These are phyloP conservation scores for Yamadazyma friedrichii DNA, from an alignment of 1,139 yeast genomes.

Conservation along the genomic window DNA sequence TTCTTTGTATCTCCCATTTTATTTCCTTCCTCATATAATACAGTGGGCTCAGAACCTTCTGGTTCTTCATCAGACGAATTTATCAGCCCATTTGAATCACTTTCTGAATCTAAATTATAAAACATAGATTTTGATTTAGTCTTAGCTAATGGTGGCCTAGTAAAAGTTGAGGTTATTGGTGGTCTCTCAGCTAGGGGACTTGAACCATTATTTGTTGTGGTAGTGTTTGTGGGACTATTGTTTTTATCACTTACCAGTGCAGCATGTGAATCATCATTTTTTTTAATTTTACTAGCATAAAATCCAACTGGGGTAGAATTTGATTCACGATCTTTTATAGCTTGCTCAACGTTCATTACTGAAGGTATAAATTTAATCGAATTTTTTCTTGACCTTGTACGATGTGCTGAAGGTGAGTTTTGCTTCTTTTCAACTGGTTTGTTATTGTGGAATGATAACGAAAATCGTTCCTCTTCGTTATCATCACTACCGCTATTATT, in stretches of 20 bases:
- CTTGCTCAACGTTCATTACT: conserved; percentile 12
- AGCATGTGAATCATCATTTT: neutral
- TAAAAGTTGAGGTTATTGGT: neutral
- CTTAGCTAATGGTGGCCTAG: conserved; percentile 12
- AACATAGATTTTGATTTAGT: conserved; percentile 26
- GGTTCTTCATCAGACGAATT: conserved; percentile 20
- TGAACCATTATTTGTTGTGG: neutral
- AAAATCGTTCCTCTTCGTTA: conserved; percentile 19
- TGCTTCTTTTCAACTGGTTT: conserved; percentile 3
- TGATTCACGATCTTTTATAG: conserved; percentile 10
- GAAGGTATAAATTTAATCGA: conserved; percentile 36
- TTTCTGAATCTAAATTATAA: conserved; percentile 31
- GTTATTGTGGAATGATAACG: conserved; percentile 22
- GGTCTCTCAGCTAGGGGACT: too few species aligned
- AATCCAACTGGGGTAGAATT: conserved; percentile 16
- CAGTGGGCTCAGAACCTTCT: neutral
- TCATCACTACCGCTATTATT: conserved; percentile 8
- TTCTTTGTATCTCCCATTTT: neutral
- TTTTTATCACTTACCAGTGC: conserved; percentile 1
- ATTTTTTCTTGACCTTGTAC: conserved; percentile 22
- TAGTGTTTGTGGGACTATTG: neutral
- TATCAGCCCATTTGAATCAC: conserved; percentile 17
- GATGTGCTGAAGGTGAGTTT: conserved; percentile 10
- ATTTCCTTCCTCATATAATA: too few species aligned
- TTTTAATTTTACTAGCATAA: conserved; percentile 7